These are phyloP conservation scores for Dioszegia crocea DNA, from an alignment of 768 basidiomycete species.

Conservation along the genomic window DNA sequence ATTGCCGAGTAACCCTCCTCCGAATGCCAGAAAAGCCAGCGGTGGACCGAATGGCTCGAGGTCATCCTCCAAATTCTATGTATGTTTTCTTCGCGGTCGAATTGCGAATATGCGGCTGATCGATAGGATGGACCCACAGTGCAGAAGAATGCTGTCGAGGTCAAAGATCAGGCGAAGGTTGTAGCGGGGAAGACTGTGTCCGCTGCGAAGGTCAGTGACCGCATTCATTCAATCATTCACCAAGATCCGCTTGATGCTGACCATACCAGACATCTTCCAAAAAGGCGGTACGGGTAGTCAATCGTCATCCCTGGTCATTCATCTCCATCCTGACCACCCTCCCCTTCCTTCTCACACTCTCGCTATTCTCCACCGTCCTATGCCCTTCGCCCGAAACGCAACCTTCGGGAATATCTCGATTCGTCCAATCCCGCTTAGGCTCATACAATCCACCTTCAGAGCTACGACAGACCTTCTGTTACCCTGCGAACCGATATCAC, in stretches of 20 bases:
- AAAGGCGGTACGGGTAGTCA: constrained; percentile 21
- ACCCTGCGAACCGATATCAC: constrained; percentile 42
- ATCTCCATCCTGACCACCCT: constrained; percentile 37
- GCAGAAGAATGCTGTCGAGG: constrained; percentile 15
- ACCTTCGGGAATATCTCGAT: constrained; percentile 21
- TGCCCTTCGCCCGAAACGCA: constrained; percentile 34
- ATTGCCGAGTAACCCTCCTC: not conserved
- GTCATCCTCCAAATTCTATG: constrained; percentile 31
- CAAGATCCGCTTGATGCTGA: not conserved
- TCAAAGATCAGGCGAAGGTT: constrained; percentile 18
- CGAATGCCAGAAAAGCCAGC: not conserved
- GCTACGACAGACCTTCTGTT: constrained; percentile 35
- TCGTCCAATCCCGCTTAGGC: constrained; percentile 30
- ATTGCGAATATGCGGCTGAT: no score
- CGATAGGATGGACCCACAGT: constrained; percentile 45
- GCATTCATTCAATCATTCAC: not conserved
- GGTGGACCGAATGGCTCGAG: not conserved
- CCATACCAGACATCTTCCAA: constrained; percentile 17
- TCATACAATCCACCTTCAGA: constrained; percentile 12
- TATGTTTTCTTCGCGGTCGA: constrained; percentile 15
- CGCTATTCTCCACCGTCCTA: constrained; percentile 36
- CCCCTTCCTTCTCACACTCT: constrained; percentile 34
- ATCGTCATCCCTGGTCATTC: constrained; percentile 35
- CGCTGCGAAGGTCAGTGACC: constrained; percentile 30
- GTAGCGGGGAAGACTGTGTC: constrained; percentile 20